Conservation (phyloP, 164 flowering plant genomes). For the Paratinospora sagittata region DNA sequence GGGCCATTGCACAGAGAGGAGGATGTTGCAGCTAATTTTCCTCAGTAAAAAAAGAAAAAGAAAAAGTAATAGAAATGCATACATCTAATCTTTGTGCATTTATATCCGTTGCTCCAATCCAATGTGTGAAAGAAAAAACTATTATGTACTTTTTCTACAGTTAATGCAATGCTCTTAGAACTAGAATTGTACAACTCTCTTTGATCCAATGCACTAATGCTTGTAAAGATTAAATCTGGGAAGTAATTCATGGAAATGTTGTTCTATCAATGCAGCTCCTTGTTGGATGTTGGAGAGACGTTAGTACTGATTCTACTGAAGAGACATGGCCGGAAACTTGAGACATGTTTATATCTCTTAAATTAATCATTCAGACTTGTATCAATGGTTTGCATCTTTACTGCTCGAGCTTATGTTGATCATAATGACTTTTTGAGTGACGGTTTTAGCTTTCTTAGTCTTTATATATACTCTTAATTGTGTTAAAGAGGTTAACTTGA, state of each 20-base stretch:
- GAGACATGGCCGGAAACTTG: too few species aligned
- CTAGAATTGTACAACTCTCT: neutral
- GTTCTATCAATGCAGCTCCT: neutral
- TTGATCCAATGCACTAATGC: neutral
- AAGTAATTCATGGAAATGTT: neutral
- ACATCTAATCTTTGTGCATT: neutral
- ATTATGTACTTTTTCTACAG: neutral
- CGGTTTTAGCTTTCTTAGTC: too few species aligned
- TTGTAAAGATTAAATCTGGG: neutral
- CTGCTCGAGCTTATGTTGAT: too few species aligned
- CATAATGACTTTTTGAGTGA: too few species aligned
- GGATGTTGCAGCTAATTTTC: conserved; percentile 60
- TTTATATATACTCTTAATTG: too few species aligned
- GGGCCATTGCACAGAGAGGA: conserved; percentile 54
- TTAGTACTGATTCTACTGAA: too few species aligned
- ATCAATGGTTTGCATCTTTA: too few species aligned
- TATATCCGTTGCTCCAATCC: neutral
- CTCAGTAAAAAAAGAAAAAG: neutral
- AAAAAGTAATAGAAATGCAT: neutral
- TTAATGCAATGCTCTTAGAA: neutral
- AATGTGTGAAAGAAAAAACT: neutral
- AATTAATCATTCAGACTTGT: too few species aligned
- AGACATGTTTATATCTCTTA: too few species aligned
- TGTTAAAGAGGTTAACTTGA: too few species aligned
- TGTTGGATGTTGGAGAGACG: too few species aligned